Evolutionary conservation across 2,329 filamentous ascomycete species (phyloP).

Genomic region (Arachnopeziza araneosa): DNA sequence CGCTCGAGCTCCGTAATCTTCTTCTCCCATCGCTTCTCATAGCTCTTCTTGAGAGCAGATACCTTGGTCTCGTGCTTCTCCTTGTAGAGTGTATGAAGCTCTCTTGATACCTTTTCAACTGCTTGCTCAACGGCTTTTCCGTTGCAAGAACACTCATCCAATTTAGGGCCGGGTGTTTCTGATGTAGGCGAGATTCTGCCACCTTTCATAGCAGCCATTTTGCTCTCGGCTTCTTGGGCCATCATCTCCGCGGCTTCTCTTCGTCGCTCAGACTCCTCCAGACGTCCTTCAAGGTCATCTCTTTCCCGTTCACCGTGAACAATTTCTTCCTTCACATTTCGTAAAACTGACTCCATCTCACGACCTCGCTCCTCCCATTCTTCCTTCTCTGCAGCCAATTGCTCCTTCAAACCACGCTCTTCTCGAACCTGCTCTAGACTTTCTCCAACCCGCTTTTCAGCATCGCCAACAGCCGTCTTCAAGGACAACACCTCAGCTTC

Average conservation of each 20-base stretch:
- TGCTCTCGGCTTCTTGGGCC: constrained; percentile 70
- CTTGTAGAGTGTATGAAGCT: constrained; percentile 91
- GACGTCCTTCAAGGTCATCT: constrained; percentile 68
- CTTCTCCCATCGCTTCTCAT: constrained; percentile 87
- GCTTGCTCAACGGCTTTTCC: constrained; percentile 70
- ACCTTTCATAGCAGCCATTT: constrained; percentile 67
- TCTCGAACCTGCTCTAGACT: constrained; percentile 79
- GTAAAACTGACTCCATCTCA: constrained; percentile 79
- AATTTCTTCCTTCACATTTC: constrained; percentile 77
- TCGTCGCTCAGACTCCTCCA: constrained; percentile 72
- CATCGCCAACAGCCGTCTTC: constrained; percentile 81
- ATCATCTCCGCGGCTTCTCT: constrained; percentile 69
- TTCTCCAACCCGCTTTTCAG: constrained; percentile 86
- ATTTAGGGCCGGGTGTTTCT: constrained; percentile 29
- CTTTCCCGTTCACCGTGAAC: constrained; percentile 72
- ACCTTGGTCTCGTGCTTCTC: constrained; percentile 97
- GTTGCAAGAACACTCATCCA: constrained; percentile 25
- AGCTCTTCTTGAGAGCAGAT: constrained; percentile 75
- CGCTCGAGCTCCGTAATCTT: constrained; percentile 72
- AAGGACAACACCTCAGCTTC: constrained; percentile 86
- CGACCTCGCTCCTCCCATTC: constrained; percentile 79
- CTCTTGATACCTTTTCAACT: constrained; percentile 86
- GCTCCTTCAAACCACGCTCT: constrained; percentile 63
- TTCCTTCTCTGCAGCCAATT: constrained; percentile 67
- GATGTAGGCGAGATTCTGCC: constrained; percentile 43